These are phyloP conservation scores for Rhizoctonia solani DNA, from an alignment of 1,284 basidiomycete species.

Conservation along the genomic window DNA sequence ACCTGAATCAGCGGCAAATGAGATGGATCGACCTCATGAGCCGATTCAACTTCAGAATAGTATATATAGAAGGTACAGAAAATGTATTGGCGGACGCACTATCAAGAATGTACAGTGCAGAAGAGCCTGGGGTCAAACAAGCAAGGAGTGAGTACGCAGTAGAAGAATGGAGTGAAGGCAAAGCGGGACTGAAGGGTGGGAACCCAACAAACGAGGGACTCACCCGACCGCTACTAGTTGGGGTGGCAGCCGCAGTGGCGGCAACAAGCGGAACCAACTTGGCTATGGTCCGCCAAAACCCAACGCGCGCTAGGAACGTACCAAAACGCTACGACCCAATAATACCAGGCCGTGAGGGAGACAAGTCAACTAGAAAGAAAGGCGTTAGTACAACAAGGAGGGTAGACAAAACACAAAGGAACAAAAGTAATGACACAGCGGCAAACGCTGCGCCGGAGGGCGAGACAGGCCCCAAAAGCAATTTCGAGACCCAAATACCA, in stretches of 20 bases:
- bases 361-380: background rate
- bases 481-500: background rate
- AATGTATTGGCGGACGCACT: constrained; percentile 2
- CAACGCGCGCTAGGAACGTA: background rate
- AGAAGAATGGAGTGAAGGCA: background rate
- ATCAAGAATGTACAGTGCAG: constrained; percentile 2
- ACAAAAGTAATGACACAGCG: background rate
- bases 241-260: background rate
- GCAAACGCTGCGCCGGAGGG: background rate
- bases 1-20: too few relatives aligned
- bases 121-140: background rate
- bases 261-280: background rate
- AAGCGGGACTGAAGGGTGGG: background rate
- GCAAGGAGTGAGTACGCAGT: constrained; percentile 1
- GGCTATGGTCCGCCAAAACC: background rate
- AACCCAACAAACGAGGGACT: background rate
- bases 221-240: background rate
- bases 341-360: background rate
- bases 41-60: background rate
- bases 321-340: background rate
- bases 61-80: background rate
- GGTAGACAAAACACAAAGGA: background rate
- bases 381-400: background rate
- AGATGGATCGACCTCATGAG: too few relatives aligned
- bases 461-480: background rate